These are phyloP conservation scores for Umbilicaria muhlenbergii DNA, from an alignment of 495 filamentous ascomycete genomes.

Conservation along the genomic window DNA sequence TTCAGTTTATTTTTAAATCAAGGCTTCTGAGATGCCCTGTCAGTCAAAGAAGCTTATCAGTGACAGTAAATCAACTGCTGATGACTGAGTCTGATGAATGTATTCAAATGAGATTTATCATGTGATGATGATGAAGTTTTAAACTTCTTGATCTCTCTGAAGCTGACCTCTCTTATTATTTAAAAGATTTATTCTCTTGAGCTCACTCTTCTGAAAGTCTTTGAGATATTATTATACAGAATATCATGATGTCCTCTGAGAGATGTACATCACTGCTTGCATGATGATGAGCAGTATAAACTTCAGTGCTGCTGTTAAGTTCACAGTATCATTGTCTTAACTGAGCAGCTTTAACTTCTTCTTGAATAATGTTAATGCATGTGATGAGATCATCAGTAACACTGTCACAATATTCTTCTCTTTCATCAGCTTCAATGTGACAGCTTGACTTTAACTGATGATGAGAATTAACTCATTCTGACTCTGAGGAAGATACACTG, in stretches of 20 bases:
- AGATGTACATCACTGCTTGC: constrained; percentile 33
- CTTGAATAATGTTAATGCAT: constrained; percentile 23
- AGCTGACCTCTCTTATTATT: constrained; percentile 19
- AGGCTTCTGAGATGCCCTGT: constrained; percentile 15
- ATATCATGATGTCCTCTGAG: constrained; percentile 10
- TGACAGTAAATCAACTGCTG: constrained; percentile 17
- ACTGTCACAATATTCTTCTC: constrained; percentile 22
- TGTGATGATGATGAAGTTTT: constrained; percentile 29
- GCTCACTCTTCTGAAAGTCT: constrained; percentile 19
- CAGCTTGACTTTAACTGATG: constrained; percentile 20
- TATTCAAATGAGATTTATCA: constrained; percentile 34
- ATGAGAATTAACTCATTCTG: constrained; percentile 23
- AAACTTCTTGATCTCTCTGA: constrained; percentile 23
- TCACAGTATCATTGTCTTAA: constrained; percentile 3
- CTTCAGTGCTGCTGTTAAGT: constrained; percentile 24
- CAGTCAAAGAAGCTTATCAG: constrained; percentile 21
- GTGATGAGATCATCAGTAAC: constrained; percentile 16
- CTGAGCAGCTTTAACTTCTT: constrained; percentile 19
- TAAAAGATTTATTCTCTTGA: constrained; percentile 19
- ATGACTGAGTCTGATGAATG: constrained; percentile 15
- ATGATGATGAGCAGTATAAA: constrained; percentile 33
- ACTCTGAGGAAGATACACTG: constrained; percentile 21
- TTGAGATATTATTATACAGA: constrained; percentile 22
- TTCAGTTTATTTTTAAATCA: constrained; percentile 5
- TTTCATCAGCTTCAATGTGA: constrained; percentile 18